Evolutionary conservation across 192 early-diverging fungal genomes (phyloP), one percentile per base, ranked within the genome.

Genomic region (Linnemannia exigua): DNA sequence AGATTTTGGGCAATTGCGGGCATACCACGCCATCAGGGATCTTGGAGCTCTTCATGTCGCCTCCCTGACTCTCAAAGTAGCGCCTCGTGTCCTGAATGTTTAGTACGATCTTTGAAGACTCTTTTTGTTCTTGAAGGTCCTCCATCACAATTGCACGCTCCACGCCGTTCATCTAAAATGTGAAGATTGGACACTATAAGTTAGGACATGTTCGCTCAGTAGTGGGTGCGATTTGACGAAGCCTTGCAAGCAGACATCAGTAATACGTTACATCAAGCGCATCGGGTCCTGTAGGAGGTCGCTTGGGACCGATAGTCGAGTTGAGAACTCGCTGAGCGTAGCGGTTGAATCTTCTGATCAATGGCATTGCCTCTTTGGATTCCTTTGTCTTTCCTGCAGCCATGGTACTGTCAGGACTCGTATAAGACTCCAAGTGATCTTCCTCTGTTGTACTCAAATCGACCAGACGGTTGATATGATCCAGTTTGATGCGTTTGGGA

Each of bases 281-380:
- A 5, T 85, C 80, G 2, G 76, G 44, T n/a, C 72, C 74, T n/a
- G 70, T 66, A 14, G 68, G 28, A 3, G 76, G 67, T 48, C 80
- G 78, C 25, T 80, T 82, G 28, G 69, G 75, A 47, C 77, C 82
- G 2, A 85, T 63, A 12, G 85, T 76, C 7, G 88, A 79, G 63
- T 95, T 92, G 15, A 99, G 83, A 5, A 98, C 95, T 9, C 94
- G 88, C 82, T 94, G 92, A 5, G 96, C 96, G 75, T 98, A 97
- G 61, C 96, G 93, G 79, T 99, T 99, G 81, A 97, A 97, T 35
- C 95, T 87, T 63, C 97, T 87, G 73, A 99, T 95, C 25, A 99
- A 89, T 16, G 96, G 92, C 66, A 96, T 91, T 20, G 90, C 91
- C n/a, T 95, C 90, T 33, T 90, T 72, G 9, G 67, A 76, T 41